Percentiles rank a stretch among this genome's conserved stretches.
Evolutionary conservation across 495 filamentous ascomycete genomes (phyloP).

Genomic region (Aspergillus olivimuriae): DNA sequence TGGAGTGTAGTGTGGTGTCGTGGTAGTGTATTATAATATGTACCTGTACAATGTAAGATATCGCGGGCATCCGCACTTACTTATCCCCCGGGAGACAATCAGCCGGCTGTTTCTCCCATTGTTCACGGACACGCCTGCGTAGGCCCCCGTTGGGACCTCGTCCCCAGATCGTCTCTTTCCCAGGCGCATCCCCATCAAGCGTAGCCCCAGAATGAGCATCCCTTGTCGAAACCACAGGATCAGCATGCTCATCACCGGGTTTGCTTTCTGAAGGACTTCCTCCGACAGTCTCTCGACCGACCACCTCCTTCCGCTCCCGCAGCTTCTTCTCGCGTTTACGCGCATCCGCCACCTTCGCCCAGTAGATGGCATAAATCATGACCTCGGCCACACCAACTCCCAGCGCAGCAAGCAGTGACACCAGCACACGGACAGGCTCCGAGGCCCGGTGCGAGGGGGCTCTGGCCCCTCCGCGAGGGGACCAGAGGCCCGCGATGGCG

Average conservation of each 20-base stretch:
- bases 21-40: slow-evolving; percentile 2
- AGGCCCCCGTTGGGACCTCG: slow-evolving; percentile 41
- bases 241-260: neutral
- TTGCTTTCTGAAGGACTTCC: slow-evolving; percentile 1
- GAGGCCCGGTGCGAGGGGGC: slow-evolving; percentile 28
- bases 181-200: slow-evolving; percentile 15
- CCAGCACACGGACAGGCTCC: slow-evolving; percentile 33
- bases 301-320: slow-evolving; percentile 67
- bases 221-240: slow-evolving; percentile 3
- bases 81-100: neutral
- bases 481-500: slow-evolving; percentile 40
- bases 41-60: too few species aligned
- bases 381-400: slow-evolving; percentile 82
- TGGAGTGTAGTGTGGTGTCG: neutral
- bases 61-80: neutral
- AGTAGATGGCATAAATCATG: slow-evolving; percentile 79
- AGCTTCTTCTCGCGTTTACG: slow-evolving; percentile 56
- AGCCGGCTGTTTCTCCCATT: slow-evolving; percentile 36
- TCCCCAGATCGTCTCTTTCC: slow-evolving; percentile 41
- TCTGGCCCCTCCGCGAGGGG: slow-evolving; percentile 20
- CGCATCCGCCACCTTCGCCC: slow-evolving; percentile 69
- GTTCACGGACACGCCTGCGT: slow-evolving; percentile 38
- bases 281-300: slow-evolving; percentile 40
- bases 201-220: too few species aligned
- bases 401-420: slow-evolving; percentile 34